Evolutionary conservation across 1,284 basidiomycete species (phyloP).

Genomic region (Neotropicomus parvogracilis): DNA sequence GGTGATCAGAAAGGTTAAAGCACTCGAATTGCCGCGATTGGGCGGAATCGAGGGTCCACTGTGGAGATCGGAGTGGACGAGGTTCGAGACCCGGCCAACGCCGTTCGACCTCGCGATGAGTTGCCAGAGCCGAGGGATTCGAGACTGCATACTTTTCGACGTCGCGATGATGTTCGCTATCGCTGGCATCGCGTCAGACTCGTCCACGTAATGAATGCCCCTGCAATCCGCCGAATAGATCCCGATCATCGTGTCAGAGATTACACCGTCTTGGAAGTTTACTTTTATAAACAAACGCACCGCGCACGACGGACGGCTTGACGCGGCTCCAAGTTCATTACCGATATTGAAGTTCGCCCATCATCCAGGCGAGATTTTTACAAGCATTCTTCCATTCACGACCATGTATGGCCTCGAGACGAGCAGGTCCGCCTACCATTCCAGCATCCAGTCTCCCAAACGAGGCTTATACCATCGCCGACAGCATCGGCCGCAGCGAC

Average conservation of each 20-base stretch:
- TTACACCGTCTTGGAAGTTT: constrained; percentile 14
- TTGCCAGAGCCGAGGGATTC: constrained; percentile 16
- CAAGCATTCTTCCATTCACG: constrained; percentile 1
- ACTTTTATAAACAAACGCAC: constrained; percentile 13
- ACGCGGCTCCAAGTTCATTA: constrained; percentile 10
- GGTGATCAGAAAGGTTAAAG: constrained; percentile 26
- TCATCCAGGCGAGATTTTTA: not conserved
- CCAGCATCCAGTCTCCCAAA: constrained; percentile 11
- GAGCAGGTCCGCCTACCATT: not conserved
- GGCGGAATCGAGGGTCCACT: not conserved
- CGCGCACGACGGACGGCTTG: constrained; percentile 19
- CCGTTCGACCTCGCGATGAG: constrained; percentile 9
- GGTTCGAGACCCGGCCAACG: constrained; percentile 1
- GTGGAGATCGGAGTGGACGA: not conserved
- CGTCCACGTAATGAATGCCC: constrained; percentile 28
- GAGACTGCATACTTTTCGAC: constrained; percentile 8
- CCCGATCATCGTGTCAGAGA: constrained; percentile 15
- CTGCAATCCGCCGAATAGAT: constrained; percentile 7
- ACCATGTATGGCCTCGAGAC: no score
- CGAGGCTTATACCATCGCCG: constrained; percentile 11
- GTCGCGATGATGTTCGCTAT: constrained; percentile 24
- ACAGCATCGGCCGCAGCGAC: constrained; percentile 18
- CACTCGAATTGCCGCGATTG: constrained; percentile 16
- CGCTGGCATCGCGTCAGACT: constrained; percentile 11
- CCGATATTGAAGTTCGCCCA: constrained; percentile 4